Evolutionary conservation across 148 eudicot species (phyloP).

Genomic region (Amaranthus palmeri): DNA sequence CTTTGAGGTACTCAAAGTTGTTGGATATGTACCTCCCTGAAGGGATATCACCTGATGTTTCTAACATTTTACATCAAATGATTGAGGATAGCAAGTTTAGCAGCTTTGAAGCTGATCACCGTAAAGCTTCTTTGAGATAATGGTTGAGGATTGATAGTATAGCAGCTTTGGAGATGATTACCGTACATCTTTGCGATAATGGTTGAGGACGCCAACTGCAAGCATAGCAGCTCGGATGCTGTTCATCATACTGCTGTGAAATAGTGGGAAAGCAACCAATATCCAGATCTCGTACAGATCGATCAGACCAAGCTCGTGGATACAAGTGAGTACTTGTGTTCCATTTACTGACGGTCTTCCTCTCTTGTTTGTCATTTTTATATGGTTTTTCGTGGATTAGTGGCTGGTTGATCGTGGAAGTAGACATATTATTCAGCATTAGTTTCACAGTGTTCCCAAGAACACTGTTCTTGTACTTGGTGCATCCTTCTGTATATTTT

Average conservation of each 20-base stretch:
- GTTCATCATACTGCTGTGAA: slow-evolving; percentile 26
- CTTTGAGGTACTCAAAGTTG: slow-evolving; percentile 49
- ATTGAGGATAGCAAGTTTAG: slow-evolving; percentile 35
- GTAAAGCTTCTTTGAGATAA: slow-evolving; percentile 30
- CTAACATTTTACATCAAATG: slow-evolving; percentile 54
- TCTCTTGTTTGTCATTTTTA: not conserved
- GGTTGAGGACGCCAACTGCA: slow-evolving; percentile 31
- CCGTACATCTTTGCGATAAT: slow-evolving; percentile 33
- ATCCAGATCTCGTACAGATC: not conserved
- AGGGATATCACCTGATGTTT: slow-evolving; percentile 48
- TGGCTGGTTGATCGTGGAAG: not conserved
- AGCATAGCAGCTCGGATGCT: slow-evolving; percentile 24
- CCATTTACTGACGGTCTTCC: not conserved
- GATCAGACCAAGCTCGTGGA: not conserved
- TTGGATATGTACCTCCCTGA: slow-evolving; percentile 44
- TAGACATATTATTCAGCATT: not conserved
- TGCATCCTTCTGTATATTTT: slow-evolving; percentile 1
- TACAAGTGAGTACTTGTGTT: slow-evolving; percentile 1
- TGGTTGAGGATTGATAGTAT: slow-evolving; percentile 36
- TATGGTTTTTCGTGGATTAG: not conserved
- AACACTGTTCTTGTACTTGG: not conserved
- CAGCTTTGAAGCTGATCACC: slow-evolving; percentile 22
- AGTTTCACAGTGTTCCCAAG: not conserved
- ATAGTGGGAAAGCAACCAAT: slow-evolving; percentile 1
- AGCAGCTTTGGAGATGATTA: slow-evolving; percentile 19